These are phyloP conservation scores for Biscogniauxia sp. DNA, from an alignment of 2,329 filamentous ascomycete species.

Conservation along the genomic window DNA sequence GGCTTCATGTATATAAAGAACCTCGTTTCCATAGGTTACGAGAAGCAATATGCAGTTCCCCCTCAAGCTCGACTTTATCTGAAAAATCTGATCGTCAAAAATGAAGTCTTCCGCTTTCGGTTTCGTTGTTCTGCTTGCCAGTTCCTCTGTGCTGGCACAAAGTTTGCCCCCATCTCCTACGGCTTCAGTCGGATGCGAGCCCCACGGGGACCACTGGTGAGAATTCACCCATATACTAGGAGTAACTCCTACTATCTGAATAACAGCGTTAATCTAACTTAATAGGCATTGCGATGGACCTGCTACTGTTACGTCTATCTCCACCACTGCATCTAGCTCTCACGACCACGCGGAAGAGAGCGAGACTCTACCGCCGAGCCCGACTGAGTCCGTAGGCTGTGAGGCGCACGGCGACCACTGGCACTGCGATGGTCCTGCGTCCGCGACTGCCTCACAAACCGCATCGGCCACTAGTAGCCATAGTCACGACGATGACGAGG, in stretches of 20 bases:
- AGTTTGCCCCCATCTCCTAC: conserved; percentile 17
- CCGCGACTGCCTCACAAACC: conserved; percentile 6
- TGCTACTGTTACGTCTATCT: conserved; percentile 1
- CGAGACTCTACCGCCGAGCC: conserved; percentile 9
- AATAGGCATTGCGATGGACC: conserved; percentile 16
- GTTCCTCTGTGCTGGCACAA: conserved; percentile 8
- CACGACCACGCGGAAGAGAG: conserved; percentile 8
- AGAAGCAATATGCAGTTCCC: not conserved
- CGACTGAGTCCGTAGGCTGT: conserved; percentile 34
- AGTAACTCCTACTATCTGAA: not conserved
- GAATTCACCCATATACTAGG: not conserved
- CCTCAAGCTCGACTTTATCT: not conserved
- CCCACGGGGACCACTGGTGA: conserved; percentile 40
- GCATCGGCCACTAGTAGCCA: conserved; percentile 1
- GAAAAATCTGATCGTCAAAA: not conserved
- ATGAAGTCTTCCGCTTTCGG: conserved; percentile 14
- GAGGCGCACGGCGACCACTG: conserved; percentile 40
- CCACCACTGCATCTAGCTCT: conserved; percentile 4
- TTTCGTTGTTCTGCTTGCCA: conserved; percentile 12
- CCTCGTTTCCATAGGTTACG: not conserved
- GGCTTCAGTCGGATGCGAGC: conserved; percentile 34
- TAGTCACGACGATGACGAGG: conserved; percentile 9
- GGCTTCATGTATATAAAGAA: not conserved
- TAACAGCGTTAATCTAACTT: not conserved
- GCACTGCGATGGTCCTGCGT: conserved; percentile 18